phyloP scores from a whole-genome alignment of 768 basidiomycete species.

The Pleurotus djamor region DNA sequence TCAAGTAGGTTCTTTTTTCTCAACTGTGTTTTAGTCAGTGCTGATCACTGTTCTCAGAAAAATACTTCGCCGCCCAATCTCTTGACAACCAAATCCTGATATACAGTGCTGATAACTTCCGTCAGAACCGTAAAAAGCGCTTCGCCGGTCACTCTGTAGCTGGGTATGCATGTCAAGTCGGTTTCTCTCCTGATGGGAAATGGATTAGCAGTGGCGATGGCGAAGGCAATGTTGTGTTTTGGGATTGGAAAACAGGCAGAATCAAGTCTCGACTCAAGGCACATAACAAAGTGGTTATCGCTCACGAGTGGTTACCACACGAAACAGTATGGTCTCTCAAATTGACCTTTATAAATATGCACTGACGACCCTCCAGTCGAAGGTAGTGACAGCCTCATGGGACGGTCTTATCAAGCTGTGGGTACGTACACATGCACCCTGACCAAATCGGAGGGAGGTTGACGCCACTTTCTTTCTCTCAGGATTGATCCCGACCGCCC shows the following conservation, averaged over 20 bases:
- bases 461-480: conserved; percentile 9
- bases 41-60: conserved; percentile 44
- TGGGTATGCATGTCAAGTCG: conserved; percentile 95
- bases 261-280: conserved; percentile 89
- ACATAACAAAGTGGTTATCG: conserved; percentile 95
- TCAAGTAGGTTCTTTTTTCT: conserved; percentile 62
- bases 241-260: conserved; percentile 99
- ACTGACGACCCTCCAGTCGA: conserved; percentile 59
- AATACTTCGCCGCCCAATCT: conserved; percentile 97
- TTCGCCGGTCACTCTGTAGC: conserved; percentile 97
- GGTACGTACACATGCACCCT: conserved; percentile 47
- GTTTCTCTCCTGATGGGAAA: conserved; percentile 97
- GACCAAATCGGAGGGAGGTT: conserved; percentile 6
- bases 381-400: conserved; percentile 97
- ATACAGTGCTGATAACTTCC: conserved; percentile 97
- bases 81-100: conserved; percentile 98
- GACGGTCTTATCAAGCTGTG: conserved; percentile 98
- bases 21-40: conserved; percentile 8
- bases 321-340: conserved; percentile 77
- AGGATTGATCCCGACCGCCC: conserved; percentile 33
- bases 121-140: conserved; percentile 97
- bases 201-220: conserved; percentile 98
- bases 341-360: conserved; percentile 37
- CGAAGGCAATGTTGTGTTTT: conserved; percentile 93
- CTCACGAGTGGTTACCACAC: conserved; percentile 97